phyloP scores from a whole-genome alignment of 805 yeast species.

The Cyberlindnera suaveolens region DNA sequence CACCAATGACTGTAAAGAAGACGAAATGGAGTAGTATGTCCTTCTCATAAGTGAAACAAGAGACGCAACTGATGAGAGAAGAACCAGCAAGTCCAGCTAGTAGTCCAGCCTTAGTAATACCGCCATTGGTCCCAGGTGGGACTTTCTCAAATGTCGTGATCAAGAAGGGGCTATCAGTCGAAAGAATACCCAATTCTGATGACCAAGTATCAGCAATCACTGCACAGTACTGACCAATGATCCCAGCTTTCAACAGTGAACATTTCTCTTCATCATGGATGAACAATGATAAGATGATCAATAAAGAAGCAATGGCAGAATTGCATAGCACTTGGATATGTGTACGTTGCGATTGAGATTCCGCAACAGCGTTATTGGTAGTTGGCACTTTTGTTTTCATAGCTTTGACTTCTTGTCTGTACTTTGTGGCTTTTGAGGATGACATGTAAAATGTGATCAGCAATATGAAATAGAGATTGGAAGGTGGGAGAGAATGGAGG shows the following conservation, averaged over 20 bases:
- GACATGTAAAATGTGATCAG: constrained; percentile 32
- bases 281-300: constrained; percentile 24
- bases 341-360: constrained; percentile 29
- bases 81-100: constrained; percentile 32
- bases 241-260: constrained; percentile 20
- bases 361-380: constrained; percentile 8
- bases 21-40: constrained; percentile 16
- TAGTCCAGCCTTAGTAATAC: constrained; percentile 32
- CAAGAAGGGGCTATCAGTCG: constrained; percentile 30
- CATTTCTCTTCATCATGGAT: constrained; percentile 3
- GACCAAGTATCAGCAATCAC: constrained; percentile 44
- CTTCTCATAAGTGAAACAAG: constrained; percentile 21
- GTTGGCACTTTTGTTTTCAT: constrained; percentile 25
- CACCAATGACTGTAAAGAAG: constrained; percentile 28
- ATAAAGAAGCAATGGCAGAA: constrained; percentile 31
- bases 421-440: constrained; percentile 33
- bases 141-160: constrained; percentile 35
- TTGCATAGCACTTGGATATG: constrained; percentile 37
- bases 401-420: constrained; percentile 30
- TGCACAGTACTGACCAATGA: constrained; percentile 34
- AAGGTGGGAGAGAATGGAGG: constrained; percentile 33
- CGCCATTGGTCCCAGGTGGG: constrained; percentile 44
- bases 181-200: constrained; percentile 39
- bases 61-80: constrained; percentile 25
- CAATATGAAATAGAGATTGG: constrained; percentile 28